Evolutionary conservation across 1,284 basidiomycete species (phyloP).

Genomic region (Inonotus hispidus): DNA sequence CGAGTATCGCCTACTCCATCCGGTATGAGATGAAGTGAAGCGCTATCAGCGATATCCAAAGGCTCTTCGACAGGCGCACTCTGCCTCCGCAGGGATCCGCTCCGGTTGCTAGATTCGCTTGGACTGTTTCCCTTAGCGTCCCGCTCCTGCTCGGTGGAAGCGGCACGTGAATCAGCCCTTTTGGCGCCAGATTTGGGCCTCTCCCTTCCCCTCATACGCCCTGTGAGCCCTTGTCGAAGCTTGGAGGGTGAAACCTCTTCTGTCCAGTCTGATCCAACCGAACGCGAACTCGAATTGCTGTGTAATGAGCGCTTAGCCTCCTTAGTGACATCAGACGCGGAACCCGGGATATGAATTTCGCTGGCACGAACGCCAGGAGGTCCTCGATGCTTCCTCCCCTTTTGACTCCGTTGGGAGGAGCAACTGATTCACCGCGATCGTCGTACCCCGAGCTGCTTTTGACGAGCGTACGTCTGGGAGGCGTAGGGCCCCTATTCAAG

Average conservation of each 20-base stretch:
- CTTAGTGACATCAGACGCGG: background rate
- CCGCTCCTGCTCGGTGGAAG: too few species aligned
- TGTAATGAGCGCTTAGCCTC: background rate
- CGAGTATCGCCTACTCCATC: too few species aligned
- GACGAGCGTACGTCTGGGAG: background rate
- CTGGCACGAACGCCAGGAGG: slow-evolving; percentile 1
- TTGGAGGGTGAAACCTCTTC: background rate
- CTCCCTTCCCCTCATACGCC: background rate
- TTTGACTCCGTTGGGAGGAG: background rate
- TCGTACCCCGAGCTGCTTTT: background rate
- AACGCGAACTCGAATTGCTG: background rate
- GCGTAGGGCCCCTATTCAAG: background rate
- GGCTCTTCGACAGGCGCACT: too few species aligned
- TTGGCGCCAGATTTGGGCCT: background rate
- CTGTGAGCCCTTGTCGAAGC: background rate
- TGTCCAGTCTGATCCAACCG: background rate
- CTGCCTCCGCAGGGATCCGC: too few species aligned
- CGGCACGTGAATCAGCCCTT: too few species aligned
- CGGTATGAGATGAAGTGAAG: too few species aligned
- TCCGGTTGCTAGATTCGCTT: too few species aligned
- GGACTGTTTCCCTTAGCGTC: too few species aligned
- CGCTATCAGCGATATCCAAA: too few species aligned
- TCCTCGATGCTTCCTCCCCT: background rate
- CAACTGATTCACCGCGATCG: too few species aligned
- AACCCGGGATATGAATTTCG: background rate